Percentiles rank a stretch among this genome's conserved stretches.
Conservation (phyloP, 345 rosid species). For the Salix brachista region DNA sequence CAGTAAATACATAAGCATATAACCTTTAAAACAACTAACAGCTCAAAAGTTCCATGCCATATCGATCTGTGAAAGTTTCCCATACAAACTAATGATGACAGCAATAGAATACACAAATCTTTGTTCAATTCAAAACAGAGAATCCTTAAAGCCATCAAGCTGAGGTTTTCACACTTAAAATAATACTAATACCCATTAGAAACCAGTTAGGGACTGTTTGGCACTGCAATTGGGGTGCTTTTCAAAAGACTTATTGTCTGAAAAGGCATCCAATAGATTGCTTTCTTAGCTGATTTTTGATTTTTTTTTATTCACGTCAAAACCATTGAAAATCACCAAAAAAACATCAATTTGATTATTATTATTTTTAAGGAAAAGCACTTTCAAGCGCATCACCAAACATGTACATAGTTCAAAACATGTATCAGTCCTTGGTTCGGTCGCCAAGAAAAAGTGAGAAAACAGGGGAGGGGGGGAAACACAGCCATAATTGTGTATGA, state of each 20-base stretch:
- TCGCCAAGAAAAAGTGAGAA: neutral
- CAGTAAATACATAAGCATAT: neutral
- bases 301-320: no score
- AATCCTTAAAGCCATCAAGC: neutral
- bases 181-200: neutral
- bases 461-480: neutral
- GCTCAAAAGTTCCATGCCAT: neutral
- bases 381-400: no score
- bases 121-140: neutral
- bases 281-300: no score
- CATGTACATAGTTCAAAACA: neutral
- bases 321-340: no score
- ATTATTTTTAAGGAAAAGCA: no score
- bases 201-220: neutral
- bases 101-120: neutral
- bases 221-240: no score
- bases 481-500: neutral
- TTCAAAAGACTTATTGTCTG: no score
- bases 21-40: neutral
- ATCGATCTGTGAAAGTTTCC: neutral
- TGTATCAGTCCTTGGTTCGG: neutral
- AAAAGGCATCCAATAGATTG: no score
- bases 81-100: neutral
- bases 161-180: neutral
- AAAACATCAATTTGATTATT: no score